phyloP scores from a whole-genome alignment of 2,329 filamentous ascomycete genomes.

The Ceratocystis ficicola region DNA sequence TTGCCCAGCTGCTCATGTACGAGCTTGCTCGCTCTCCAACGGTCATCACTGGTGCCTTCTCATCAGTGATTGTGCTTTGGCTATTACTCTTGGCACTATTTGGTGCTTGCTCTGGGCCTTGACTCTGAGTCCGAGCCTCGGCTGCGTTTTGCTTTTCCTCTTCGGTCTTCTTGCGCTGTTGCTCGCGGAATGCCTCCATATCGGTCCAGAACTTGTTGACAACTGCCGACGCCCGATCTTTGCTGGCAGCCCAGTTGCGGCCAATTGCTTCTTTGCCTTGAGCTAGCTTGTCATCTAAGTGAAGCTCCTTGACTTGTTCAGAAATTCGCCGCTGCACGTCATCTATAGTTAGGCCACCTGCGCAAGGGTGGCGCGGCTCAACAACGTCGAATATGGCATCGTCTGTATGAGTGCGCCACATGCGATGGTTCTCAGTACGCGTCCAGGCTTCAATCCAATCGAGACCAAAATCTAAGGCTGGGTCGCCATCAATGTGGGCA shows the following conservation, averaged over 20 bases:
- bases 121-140: constrained; percentile 15
- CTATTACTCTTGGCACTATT: constrained; percentile 17
- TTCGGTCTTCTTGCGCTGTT: constrained; percentile 34
- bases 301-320: constrained; percentile 85
- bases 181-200: constrained; percentile 53
- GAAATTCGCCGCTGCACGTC: constrained; percentile 83
- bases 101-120: neutral
- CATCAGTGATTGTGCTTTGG: constrained; percentile 15
- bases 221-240: constrained; percentile 74
- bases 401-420: constrained; percentile 73
- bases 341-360: constrained; percentile 82
- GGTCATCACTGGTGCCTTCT: neutral
- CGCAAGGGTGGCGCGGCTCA: constrained; percentile 84
- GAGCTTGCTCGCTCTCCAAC: constrained; percentile 40
- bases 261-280: constrained; percentile 73
- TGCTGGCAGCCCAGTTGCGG: constrained; percentile 77
- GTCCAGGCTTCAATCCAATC: constrained; percentile 86
- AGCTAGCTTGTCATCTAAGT: constrained; percentile 80
- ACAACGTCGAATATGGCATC: constrained; percentile 88
- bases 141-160: constrained; percentile 27
- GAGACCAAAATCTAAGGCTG: constrained; percentile 65
- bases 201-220: constrained; percentile 85
- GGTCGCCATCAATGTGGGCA: constrained; percentile 65
- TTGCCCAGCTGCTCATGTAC: constrained; percentile 57
- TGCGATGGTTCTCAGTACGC: constrained; percentile 76